Conservation (phyloP, 305 asterid genomes). For the Monarda citriodora region DNA sequence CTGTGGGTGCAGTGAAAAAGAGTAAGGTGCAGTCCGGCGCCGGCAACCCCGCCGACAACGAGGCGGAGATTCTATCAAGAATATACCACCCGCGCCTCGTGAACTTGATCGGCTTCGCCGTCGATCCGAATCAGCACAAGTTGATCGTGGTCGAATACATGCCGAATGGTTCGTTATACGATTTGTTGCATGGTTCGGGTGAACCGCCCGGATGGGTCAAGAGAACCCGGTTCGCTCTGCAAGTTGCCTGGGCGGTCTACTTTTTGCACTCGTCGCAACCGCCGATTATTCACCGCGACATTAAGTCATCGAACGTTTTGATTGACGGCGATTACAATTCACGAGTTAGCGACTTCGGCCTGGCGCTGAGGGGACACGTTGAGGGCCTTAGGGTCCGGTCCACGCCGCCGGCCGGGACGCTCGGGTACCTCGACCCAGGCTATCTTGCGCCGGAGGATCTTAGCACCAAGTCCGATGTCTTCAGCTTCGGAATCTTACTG, state of each 20-base stretch:
- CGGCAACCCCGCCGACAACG: constrained; percentile 69
- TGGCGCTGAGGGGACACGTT: constrained; percentile 78
- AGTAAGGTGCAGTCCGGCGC: constrained; percentile 21
- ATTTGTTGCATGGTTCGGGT: constrained; percentile 56
- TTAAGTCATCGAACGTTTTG: constrained; percentile 77
- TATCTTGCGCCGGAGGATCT: constrained; percentile 88
- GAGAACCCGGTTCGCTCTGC: constrained; percentile 66
- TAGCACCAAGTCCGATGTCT: constrained; percentile 83
- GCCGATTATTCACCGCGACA: constrained; percentile 85
- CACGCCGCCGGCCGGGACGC: constrained; percentile 95
- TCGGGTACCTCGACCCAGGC: constrained; percentile 89
- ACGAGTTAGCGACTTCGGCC: constrained; percentile 82
- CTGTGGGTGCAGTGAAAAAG: constrained; percentile 67
- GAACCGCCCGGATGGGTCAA: constrained; percentile 68
- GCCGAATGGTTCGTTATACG: constrained; percentile 81
- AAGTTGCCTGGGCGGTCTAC: constrained; percentile 70
- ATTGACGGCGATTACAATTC: constrained; percentile 57
- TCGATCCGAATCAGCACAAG: constrained; percentile 40
- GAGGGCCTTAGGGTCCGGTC: constrained; percentile 64
- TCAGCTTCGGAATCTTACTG: constrained; percentile 81
- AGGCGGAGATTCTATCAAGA: constrained; percentile 71
- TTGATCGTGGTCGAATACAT: constrained; percentile 78
- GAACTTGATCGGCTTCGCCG: constrained; percentile 64
- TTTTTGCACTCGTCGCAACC: constrained; percentile 66
- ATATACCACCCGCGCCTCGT: constrained; percentile 65